Evolutionary conservation across 306 rosid species (phyloP), one percentile per base, ranked within the genome.

Genomic region (Quercus parvula): DNA sequence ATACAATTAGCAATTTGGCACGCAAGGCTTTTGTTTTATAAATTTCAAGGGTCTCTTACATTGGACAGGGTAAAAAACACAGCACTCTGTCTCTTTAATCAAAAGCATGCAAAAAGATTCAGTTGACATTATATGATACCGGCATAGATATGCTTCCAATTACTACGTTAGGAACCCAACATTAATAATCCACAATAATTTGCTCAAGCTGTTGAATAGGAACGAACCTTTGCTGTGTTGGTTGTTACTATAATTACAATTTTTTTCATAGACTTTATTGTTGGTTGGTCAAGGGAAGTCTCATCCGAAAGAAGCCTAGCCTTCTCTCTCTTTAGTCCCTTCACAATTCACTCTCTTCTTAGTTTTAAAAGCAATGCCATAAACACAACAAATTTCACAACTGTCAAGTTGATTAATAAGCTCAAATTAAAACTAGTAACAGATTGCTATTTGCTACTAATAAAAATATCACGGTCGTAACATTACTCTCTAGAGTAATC

Each of bases 171-270:
- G 55, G 31, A 24, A 71, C 3, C 57, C 6, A 57, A 66, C 69
- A 61, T 54, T 18, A 57, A 76, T 24, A 3, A 25, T 74, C 51
- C 49, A 24, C 10, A 73, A 70, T 71, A 25, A 70, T 46, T 69
- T 49, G 68, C 3, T 67, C 70, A 6, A 28, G 41, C 22, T 63
- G 11, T 4, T 25, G 49, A 79, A 33, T 19, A 31, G 33, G 80
- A 75, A 69, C 75, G 46, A 38, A 38, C 46, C 46, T 46, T 46
- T n/a, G 63, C 46, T 38, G 75, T 68, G 78, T 67, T 73, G 75
- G 72, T 41, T 56, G 78, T 27, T 12, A 49, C 54, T 30, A 13
- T 63, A 63, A 15, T 17, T 63, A 27, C 15, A 27, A 6, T 30
- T 15, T 28, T 64, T 18, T 30, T 22, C 20, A 33, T 2, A 35